Percentiles rank a stretch among this genome's conserved stretches.
Conservation (phyloP, 768 basidiomycete species). For the Podaxis pistillaris region DNA sequence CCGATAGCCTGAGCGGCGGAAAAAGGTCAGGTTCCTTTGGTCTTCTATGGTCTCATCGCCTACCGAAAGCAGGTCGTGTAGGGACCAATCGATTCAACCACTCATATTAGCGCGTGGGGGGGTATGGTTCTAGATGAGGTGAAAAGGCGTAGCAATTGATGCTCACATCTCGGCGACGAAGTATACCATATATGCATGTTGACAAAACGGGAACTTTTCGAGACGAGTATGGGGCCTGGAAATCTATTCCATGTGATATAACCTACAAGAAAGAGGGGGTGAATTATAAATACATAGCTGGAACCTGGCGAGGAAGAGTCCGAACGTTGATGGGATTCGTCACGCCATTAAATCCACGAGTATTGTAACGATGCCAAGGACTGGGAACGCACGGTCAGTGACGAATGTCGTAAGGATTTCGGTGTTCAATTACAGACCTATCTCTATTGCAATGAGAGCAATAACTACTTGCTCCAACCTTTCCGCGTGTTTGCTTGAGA, state of each 20-base stretch:
- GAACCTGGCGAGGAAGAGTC: background rate
- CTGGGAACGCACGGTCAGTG: slow-evolving; percentile 31
- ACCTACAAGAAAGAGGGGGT: background rate
- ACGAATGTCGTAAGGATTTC: slow-evolving; percentile 5
- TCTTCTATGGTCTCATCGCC: background rate
- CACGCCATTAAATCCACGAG: slow-evolving; percentile 78
- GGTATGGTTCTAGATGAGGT: background rate
- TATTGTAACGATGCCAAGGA: slow-evolving; percentile 89
- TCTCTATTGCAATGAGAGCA: slow-evolving; percentile 85
- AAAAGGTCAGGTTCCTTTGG: background rate
- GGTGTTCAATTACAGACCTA: slow-evolving; percentile 45
- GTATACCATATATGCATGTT: background rate
- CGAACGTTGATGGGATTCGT: background rate
- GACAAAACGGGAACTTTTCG: too few species aligned
- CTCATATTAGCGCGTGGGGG: background rate
- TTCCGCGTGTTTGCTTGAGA: slow-evolving; percentile 87
- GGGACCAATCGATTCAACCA: background rate
- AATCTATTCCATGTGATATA: background rate
- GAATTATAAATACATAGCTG: background rate
- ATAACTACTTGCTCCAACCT: slow-evolving; percentile 93
- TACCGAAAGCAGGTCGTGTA: background rate
- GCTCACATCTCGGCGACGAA: background rate
- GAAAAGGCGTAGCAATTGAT: background rate
- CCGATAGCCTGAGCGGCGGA: slow-evolving; percentile 13
- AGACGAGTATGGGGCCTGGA: background rate